These are phyloP conservation scores for Allantophomopsis cytisporea DNA, from an alignment of 2,329 filamentous ascomycete genomes.

Conservation along the genomic window DNA sequence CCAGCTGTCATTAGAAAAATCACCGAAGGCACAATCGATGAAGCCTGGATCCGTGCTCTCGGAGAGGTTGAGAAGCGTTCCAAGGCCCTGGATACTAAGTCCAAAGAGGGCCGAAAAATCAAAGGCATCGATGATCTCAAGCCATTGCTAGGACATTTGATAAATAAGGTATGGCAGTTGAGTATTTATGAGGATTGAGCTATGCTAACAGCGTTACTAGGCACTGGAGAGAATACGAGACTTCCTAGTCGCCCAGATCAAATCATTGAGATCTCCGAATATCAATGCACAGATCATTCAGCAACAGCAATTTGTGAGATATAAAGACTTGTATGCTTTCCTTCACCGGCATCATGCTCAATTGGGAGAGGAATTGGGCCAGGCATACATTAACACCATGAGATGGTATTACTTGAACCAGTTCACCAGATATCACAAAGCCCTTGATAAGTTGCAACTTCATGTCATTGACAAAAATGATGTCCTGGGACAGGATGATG, in stretches of 20 bases:
- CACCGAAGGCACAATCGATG: slow-evolving; percentile 78
- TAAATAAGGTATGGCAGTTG: slow-evolving; percentile 47
- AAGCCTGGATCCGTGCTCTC: slow-evolving; percentile 72
- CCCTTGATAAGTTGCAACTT: slow-evolving; percentile 73
- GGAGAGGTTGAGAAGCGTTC: slow-evolving; percentile 73
- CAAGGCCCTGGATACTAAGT: slow-evolving; percentile 54
- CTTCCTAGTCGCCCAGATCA: slow-evolving; percentile 88
- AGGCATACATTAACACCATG: slow-evolving; percentile 97
- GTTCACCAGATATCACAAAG: slow-evolving; percentile 75
- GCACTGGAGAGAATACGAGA: slow-evolving; percentile 91
- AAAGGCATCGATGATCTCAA: slow-evolving; percentile 76
- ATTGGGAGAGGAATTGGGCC: slow-evolving; percentile 80
- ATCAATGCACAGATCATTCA: slow-evolving; percentile 97
- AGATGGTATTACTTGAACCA: slow-evolving; percentile 94
- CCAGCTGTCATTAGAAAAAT: slow-evolving; percentile 76
- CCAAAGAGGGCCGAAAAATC: slow-evolving; percentile 43
- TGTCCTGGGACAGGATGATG: slow-evolving; percentile 67
- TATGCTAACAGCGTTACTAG: slow-evolving; percentile 22
- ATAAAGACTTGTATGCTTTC: slow-evolving; percentile 80
- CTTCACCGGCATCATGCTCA: slow-evolving; percentile 67
- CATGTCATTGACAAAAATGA: slow-evolving; percentile 76
- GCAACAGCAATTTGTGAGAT: slow-evolving; percentile 78
- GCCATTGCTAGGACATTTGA: slow-evolving; percentile 73
- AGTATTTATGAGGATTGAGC: no score
- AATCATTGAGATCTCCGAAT: slow-evolving; percentile 82